Conservation (phyloP, 2,329 filamentous ascomycete genomes). For the Xylariaceae sp. region DNA sequence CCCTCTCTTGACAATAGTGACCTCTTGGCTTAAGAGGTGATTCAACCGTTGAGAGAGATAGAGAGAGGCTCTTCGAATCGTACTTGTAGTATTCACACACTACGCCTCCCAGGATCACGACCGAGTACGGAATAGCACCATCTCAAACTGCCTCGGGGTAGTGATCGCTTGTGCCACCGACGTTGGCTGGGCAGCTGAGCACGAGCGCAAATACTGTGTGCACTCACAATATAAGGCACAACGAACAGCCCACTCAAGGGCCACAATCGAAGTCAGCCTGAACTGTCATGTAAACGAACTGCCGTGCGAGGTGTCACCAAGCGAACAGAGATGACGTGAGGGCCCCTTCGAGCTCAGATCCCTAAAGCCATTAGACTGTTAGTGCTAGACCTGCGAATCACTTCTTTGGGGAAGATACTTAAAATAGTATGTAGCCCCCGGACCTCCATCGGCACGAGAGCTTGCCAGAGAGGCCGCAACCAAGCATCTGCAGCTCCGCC, state of each 20-base stretch:
- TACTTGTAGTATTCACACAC: background rate
- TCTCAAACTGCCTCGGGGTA: background rate
- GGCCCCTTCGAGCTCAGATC: background rate
- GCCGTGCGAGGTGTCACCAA: background rate
- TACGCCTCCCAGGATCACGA: background rate
- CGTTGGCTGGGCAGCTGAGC: background rate
- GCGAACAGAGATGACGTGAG: constrained; percentile 22
- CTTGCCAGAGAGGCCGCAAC: background rate
- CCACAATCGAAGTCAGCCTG: background rate
- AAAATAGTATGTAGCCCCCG: background rate
- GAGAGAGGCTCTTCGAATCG: background rate
- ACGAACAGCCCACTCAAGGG: constrained; percentile 13
- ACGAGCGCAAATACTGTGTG: constrained; percentile 1
- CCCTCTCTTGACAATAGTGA: background rate
- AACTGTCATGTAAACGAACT: background rate
- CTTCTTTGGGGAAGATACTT: background rate
- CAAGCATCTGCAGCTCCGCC: background rate
- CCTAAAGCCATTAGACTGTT: background rate
- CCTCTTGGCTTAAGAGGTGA: background rate
- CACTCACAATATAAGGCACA: constrained; percentile 6
- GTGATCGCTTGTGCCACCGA: background rate
- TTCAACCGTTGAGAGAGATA: background rate
- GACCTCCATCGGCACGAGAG: background rate
- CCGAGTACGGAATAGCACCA: background rate
- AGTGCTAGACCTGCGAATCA: background rate